Conservation (phyloP, 305 asterid genomes). For the Vinca major region DNA sequence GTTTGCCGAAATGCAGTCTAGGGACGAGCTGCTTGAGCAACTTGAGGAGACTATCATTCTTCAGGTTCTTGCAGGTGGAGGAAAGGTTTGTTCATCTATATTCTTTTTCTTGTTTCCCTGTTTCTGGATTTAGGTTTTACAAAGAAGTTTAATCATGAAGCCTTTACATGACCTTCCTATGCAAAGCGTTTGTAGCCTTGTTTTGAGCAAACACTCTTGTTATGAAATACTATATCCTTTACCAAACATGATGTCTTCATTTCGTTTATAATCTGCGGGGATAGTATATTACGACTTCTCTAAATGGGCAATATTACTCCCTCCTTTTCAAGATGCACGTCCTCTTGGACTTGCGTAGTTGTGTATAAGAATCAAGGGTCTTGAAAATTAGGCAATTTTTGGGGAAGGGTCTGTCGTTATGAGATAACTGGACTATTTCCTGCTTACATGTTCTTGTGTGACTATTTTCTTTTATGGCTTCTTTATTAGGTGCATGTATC, state of each 20-base stretch:
- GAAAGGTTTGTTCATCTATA: conserved; percentile 56
- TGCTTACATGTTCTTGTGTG: background rate
- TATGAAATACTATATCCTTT: background rate
- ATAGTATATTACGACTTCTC: background rate
- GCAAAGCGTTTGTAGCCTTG: background rate
- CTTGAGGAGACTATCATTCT: conserved; percentile 59
- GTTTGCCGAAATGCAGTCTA: conserved; percentile 42
- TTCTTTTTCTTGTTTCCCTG: background rate
- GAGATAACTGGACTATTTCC: too few species aligned
- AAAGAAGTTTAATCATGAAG: background rate
- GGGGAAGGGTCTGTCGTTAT: background rate
- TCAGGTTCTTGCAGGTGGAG: conserved; percentile 90
- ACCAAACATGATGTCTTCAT: background rate
- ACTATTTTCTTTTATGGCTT: conserved; percentile 2
- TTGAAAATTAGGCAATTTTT: conserved; percentile 29
- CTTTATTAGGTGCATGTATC: conserved; percentile 64
- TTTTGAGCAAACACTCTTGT: background rate
- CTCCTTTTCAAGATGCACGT: too few species aligned
- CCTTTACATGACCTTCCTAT: background rate
- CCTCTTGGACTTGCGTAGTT: too few species aligned
- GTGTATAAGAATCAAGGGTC: too few species aligned
- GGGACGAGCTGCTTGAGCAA: conserved; percentile 41
- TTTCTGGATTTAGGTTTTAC: conserved; percentile 9
- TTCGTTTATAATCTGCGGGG: background rate
- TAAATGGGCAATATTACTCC: background rate